Evolutionary conservation across 2,329 filamentous ascomycete species (phyloP), one percentile per base, ranked within the genome.

Genomic region (Podosphaera leucotricha): DNA sequence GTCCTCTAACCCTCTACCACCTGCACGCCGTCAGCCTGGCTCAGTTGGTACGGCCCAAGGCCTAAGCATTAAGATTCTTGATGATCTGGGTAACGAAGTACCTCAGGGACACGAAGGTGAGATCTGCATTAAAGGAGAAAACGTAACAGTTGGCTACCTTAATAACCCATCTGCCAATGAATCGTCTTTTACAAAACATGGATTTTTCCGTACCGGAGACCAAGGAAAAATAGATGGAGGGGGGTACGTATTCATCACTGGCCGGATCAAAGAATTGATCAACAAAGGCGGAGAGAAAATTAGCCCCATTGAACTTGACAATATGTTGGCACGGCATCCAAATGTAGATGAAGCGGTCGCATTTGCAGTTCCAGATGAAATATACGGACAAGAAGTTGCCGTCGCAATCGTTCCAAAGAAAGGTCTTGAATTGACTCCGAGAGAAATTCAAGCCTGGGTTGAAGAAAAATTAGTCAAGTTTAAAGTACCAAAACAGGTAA

Each of bases 241-340:
- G 52, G 81, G 82, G 47, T 92, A 90, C 57, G 65, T 92, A 10
- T 69, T 81, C 55, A 87, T 92, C 61, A 92, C 84, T 0, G 84
- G 84, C n/a, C 70, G 84, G 44, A 92, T 92, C 63, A 92, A 92
- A 67, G 84, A 92, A 62, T 67, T 92, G 43, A 92, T 92, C 66
- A 85, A 85, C 63, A 86, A 87, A 62, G 82, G 80, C 45, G 83
- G 83, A 47, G 83, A 92, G 64, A 90, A 90, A 65, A 90, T 92
- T 57, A 81, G 75, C 51, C 83, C 84, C 1, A 86, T 90, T 45
- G 83, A 92, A 62, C 67, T 92, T 28, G 83, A 92, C 65, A 92
- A 92, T 52, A 73, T 80, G 11, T 65, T 92, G 22, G 68, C 77
- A n/a, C 70, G 78, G 46, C 73, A 87, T 57, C 72, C 78, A 8